These are phyloP conservation scores for Incumbomyces lentus DNA, from an alignment of 2,329 filamentous ascomycete species.

Conservation along the genomic window DNA sequence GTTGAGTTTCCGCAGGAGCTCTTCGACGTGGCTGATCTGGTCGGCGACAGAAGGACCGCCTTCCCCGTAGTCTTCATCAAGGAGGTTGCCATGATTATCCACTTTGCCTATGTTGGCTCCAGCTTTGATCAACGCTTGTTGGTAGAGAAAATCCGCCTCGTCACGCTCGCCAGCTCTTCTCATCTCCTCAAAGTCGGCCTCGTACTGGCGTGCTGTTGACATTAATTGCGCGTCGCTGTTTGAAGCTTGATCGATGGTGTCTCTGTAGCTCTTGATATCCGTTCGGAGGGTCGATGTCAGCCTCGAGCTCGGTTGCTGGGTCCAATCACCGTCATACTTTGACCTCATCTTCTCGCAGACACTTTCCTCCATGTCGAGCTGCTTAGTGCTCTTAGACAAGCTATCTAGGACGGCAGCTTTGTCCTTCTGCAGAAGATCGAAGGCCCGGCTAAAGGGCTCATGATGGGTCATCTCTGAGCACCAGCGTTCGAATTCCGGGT, in stretches of 20 bases:
- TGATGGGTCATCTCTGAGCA: slow-evolving; percentile 86
- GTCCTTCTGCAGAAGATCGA: slow-evolving; percentile 67
- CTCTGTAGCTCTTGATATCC: slow-evolving; percentile 78
- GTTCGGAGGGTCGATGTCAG: slow-evolving; percentile 77
- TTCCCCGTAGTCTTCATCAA: slow-evolving; percentile 89
- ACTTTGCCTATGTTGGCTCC: slow-evolving; percentile 52
- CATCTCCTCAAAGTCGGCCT: slow-evolving; percentile 91
- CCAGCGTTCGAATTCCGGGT: slow-evolving; percentile 88
- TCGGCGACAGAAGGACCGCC: slow-evolving; percentile 70
- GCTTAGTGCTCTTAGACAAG: slow-evolving; percentile 72
- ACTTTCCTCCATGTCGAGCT: slow-evolving; percentile 92
- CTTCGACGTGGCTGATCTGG: slow-evolving; percentile 81
- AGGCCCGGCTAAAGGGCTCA: slow-evolving; percentile 64
- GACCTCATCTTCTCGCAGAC: slow-evolving; percentile 99
- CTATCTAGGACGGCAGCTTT: slow-evolving; percentile 63
- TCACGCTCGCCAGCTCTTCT: slow-evolving; percentile 74
- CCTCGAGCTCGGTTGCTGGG: slow-evolving; percentile 85
- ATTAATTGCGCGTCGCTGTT: slow-evolving; percentile 78
- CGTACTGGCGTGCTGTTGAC: slow-evolving; percentile 73
- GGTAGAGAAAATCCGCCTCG: slow-evolving; percentile 80
- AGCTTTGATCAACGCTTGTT: slow-evolving; percentile 70
- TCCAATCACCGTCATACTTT: slow-evolving; percentile 94
- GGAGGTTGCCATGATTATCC: slow-evolving; percentile 60
- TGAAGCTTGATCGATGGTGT: slow-evolving; percentile 79
- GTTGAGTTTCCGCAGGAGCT: slow-evolving; percentile 80